Evolutionary conservation across 129 eudicot genomes (phyloP).

Genomic region (Oenanthe sinensis): DNA sequence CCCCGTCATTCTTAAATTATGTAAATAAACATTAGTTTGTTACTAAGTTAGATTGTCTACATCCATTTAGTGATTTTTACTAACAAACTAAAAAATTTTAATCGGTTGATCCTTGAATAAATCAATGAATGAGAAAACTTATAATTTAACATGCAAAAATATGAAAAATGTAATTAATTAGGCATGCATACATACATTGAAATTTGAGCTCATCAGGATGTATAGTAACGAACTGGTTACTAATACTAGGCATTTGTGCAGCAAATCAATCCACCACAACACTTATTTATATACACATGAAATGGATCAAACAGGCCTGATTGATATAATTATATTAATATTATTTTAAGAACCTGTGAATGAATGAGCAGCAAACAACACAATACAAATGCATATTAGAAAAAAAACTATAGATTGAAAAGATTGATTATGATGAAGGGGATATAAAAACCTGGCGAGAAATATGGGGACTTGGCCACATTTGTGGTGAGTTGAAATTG

Average conservation of each 20-base stretch:
- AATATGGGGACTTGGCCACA: neutral
- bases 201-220: slow-evolving; percentile 40
- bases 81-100: no score
- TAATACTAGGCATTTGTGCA: slow-evolving; percentile 21
- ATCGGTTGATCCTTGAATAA: no score
- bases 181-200: slow-evolving; percentile 17
- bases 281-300: neutral
- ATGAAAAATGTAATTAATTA: neutral
- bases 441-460: neutral
- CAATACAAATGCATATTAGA: neutral
- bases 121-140: neutral
- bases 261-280: slow-evolving; percentile 8
- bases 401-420: neutral
- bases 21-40: no score
- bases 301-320: neutral
- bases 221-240: slow-evolving; percentile 35
- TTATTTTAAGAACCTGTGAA: neutral
- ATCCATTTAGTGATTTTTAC: no score
- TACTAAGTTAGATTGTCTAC: no score
- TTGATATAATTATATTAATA: no score
- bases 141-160: neutral
- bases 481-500: neutral
- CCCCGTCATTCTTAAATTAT: neutral
- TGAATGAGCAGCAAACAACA: neutral
- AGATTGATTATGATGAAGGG: neutral